These are phyloP conservation scores for Diaporthe sp. DNA, from an alignment of 2,329 filamentous ascomycete genomes.

Conservation along the genomic window DNA sequence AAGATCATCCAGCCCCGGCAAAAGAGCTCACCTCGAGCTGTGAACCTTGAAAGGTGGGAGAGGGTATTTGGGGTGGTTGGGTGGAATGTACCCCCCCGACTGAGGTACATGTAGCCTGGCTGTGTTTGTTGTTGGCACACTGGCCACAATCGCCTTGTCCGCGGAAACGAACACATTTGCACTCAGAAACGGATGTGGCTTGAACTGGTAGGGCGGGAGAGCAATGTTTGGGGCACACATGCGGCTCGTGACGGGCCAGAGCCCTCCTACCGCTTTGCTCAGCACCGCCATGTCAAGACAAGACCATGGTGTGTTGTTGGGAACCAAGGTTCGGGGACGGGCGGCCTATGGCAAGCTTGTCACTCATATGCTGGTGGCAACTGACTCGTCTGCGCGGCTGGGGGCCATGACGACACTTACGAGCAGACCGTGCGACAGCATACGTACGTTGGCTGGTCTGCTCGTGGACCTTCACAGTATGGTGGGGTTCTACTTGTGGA, in stretches of 20 bases:
- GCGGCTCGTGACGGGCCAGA: not conserved
- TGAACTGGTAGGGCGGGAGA: not conserved
- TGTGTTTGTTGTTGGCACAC: not conserved
- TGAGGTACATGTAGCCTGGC: conserved; percentile 1
- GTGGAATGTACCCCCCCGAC: conserved; percentile 5
- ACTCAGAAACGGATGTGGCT: not conserved
- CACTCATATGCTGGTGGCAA: not conserved
- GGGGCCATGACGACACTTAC: conserved; percentile 13
- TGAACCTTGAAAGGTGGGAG: conserved; percentile 22
- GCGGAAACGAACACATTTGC: not conserved
- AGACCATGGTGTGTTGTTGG: not conserved
- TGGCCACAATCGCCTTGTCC: conserved; percentile 12
- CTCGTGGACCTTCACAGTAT: too few species aligned
- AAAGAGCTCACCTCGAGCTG: conserved; percentile 20
- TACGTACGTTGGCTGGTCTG: conserved; percentile 12
- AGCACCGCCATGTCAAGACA: too few species aligned
- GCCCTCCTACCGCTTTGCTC: not conserved
- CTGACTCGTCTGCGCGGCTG: conserved; percentile 3
- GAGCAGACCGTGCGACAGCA: not conserved
- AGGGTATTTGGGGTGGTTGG: conserved; percentile 24
- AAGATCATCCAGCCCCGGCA: conserved; percentile 18
- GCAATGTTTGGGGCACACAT: not conserved
- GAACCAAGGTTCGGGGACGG: not conserved
- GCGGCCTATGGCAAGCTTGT: not conserved
- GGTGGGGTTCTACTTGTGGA: too few species aligned